Evolutionary conservation across 164 flowering plant genomes (phyloP).

Genomic region (Brasenia schreberi): DNA sequence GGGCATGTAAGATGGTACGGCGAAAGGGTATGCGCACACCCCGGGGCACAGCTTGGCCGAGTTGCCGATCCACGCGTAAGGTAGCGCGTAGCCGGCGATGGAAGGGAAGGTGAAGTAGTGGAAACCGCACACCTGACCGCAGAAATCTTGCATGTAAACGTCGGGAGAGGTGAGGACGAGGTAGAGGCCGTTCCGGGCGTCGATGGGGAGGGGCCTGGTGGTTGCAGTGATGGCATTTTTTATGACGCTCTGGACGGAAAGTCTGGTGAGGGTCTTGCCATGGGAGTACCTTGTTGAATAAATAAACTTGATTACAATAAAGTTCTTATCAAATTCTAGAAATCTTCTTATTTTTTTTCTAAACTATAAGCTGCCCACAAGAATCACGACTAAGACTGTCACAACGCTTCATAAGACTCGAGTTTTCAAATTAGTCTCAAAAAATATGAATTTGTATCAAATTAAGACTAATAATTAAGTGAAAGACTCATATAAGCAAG

Average conservation of each 20-base stretch:
- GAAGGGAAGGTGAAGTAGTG: slow-evolving; percentile 96
- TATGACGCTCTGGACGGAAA: slow-evolving; percentile 70
- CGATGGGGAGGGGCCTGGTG: slow-evolving; percentile 58
- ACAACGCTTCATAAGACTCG: too few relatives aligned
- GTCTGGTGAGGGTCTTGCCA: slow-evolving; percentile 71
- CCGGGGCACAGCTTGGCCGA: slow-evolving; percentile 67
- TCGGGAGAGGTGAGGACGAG: slow-evolving; percentile 68
- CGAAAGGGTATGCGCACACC: slow-evolving; percentile 62
- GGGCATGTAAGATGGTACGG: slow-evolving; percentile 64
- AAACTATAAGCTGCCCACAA: too few relatives aligned
- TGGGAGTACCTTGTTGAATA: slow-evolving; percentile 36
- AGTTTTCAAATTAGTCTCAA: too few relatives aligned
- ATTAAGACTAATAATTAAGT: too few relatives aligned
- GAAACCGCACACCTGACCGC: slow-evolving; percentile 79
- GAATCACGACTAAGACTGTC: too few relatives aligned
- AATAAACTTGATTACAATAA: too few relatives aligned
- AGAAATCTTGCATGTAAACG: slow-evolving; percentile 77
- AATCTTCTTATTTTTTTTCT: too few relatives aligned
- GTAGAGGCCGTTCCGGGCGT: slow-evolving; percentile 55
- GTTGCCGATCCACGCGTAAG: slow-evolving; percentile 97
- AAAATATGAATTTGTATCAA: too few relatives aligned
- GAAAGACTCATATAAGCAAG: too few relatives aligned
- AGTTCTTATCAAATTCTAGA: too few relatives aligned
- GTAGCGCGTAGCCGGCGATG: slow-evolving; percentile 59
- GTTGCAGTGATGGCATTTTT: slow-evolving; percentile 53